A percentile compares a stretch with the other conserved stretches of the same genome.
These are phyloP conservation scores for Ganoderma lucidum DNA, from an alignment of 1,284 basidiomycete genomes.

Conservation along the genomic window DNA sequence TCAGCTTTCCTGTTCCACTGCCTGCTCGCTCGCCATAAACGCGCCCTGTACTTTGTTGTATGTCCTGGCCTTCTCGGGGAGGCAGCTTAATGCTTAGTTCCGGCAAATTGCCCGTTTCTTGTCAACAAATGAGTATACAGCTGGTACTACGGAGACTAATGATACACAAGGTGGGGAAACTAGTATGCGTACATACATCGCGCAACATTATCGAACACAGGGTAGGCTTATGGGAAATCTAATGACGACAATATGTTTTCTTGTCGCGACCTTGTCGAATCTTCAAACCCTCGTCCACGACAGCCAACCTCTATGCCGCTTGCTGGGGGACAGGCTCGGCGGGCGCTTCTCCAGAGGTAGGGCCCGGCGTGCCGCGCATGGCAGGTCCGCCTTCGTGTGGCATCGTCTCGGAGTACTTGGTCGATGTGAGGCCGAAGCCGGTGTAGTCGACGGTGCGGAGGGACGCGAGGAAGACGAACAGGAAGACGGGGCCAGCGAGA, in stretches of 20 bases:
- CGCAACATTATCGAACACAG: not conserved
- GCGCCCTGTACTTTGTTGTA: not conserved
- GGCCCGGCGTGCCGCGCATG: not conserved
- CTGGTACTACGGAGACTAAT: not conserved
- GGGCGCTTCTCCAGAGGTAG: not conserved
- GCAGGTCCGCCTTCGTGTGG: not conserved
- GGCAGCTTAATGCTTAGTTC: not conserved
- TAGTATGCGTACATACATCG: not conserved
- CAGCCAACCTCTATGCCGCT: not conserved
- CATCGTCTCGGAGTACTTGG: slow-evolving; percentile 5
- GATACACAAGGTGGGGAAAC: not conserved
- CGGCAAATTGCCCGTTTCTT: not conserved
- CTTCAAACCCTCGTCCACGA: not conserved
- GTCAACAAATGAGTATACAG: not conserved
- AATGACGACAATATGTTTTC: not conserved
- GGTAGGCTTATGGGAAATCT: not conserved
- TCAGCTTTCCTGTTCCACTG: no score
- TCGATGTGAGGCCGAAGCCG: slow-evolving; percentile 6
- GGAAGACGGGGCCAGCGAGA: slow-evolving; percentile 60
- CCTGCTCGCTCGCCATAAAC: not conserved
- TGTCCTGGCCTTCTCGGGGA: no score
- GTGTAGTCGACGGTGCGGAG: slow-evolving; percentile 41
- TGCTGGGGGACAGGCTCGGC: not conserved
- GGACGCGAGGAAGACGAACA: slow-evolving; percentile 43
- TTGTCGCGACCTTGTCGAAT: not conserved